Evolutionary conservation across 192 early-diverging fungal genomes (phyloP).

Genomic region (Coemansia sp.): DNA sequence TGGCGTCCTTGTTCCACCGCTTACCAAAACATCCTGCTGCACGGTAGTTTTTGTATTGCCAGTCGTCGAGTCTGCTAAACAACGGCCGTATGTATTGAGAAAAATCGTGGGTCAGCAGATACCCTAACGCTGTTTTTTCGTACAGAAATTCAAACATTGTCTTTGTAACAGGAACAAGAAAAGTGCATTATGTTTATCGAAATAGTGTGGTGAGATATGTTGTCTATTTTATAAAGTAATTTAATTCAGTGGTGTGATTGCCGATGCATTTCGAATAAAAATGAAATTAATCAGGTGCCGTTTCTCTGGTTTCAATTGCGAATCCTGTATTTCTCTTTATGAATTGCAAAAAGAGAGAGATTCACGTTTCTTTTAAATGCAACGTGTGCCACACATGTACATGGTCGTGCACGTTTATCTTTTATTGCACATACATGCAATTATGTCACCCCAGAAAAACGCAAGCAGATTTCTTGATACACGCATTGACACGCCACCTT

Average conservation of each 20-base stretch:
- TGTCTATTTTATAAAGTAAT: too few species aligned
- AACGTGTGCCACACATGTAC: constrained; percentile 9
- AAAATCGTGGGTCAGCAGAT: constrained; percentile 12
- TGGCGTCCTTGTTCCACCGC: constrained; percentile 8
- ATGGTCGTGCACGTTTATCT: constrained; percentile 5
- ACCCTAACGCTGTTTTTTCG: constrained; percentile 5
- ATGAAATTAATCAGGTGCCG: not conserved
- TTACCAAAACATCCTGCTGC: constrained; percentile 21
- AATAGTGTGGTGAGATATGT: too few species aligned
- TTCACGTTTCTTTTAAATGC: constrained; percentile 1
- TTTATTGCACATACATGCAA: too few species aligned
- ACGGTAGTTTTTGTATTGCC: constrained; percentile 18
- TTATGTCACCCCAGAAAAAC: too few species aligned
- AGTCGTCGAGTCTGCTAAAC: constrained; percentile 30
- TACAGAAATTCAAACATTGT: constrained; percentile 35
- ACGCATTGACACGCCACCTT: too few species aligned
- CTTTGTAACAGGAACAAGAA: not conserved
- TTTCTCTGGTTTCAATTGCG: constrained; percentile 4
- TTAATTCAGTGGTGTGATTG: too few species aligned
- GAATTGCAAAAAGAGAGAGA: not conserved
- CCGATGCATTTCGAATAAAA: too few species aligned
- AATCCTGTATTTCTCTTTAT: constrained; percentile 9
- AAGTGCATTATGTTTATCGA: not conserved
- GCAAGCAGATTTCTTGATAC: too few species aligned
- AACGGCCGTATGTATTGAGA: constrained; percentile 20